Conservation (phyloP, 495 filamentous ascomycete genomes). For the Daldinia loculata region DNA sequence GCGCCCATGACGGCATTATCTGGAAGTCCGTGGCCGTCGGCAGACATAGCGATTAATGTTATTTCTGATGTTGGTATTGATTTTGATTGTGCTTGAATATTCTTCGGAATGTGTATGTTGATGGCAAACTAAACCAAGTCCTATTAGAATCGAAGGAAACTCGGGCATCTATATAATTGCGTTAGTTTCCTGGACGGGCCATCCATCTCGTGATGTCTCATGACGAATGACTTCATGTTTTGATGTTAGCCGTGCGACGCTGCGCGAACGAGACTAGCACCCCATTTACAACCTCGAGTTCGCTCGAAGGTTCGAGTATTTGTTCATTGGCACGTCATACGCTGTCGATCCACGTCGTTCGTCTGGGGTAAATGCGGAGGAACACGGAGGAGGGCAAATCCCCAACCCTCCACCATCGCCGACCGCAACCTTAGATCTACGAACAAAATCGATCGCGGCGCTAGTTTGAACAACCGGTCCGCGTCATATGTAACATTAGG, state of each 20-base stretch:
- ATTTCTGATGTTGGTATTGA: slow-evolving; percentile 10
- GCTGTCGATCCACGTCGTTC: slow-evolving; percentile 39
- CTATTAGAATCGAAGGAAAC: neutral
- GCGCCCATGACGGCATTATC: slow-evolving; percentile 38
- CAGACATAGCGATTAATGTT: slow-evolving; percentile 42
- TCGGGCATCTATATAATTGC: slow-evolving; percentile 31
- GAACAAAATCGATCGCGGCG: slow-evolving; percentile 14
- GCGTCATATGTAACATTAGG: slow-evolving; percentile 33
- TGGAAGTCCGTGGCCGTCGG: slow-evolving; percentile 43
- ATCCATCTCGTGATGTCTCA: slow-evolving; percentile 33
- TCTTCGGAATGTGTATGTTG: slow-evolving; percentile 1
- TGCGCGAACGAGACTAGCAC: slow-evolving; percentile 30
- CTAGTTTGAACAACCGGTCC: slow-evolving; percentile 3
- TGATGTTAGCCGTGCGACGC: slow-evolving; percentile 31
- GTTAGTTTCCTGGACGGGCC: slow-evolving; percentile 5
- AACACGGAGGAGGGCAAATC: slow-evolving; percentile 14
- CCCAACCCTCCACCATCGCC: slow-evolving; percentile 23
- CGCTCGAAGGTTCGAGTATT: slow-evolving; percentile 37
- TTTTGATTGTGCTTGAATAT: neutral
- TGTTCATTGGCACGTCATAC: slow-evolving; percentile 39
- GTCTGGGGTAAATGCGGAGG: slow-evolving; percentile 42
- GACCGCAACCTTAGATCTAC: slow-evolving; percentile 25
- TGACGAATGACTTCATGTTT: slow-evolving; percentile 39
- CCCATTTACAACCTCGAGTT: slow-evolving; percentile 26
- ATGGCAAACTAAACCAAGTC: neutral